These are phyloP conservation scores for Tylopilus subfusipes DNA, from an alignment of 768 basidiomycete genomes.

Conservation along the genomic window DNA sequence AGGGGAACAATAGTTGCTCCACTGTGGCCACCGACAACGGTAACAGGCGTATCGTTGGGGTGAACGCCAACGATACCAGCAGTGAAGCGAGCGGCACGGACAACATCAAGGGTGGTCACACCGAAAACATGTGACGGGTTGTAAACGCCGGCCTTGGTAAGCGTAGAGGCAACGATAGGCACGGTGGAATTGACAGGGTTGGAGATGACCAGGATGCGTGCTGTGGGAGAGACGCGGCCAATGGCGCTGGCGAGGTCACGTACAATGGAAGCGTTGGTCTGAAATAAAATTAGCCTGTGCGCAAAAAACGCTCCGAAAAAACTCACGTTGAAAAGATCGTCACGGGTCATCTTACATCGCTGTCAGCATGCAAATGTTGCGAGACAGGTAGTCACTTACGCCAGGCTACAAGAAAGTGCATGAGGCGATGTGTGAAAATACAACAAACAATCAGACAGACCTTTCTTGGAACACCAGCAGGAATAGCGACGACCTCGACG, in stretches of 20 bases:
- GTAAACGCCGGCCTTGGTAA: slow-evolving; percentile 90
- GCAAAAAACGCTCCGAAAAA: neutral
- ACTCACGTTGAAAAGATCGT: slow-evolving; percentile 91
- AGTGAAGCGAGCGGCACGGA: slow-evolving; percentile 91
- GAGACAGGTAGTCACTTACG: slow-evolving; percentile 47
- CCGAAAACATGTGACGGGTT: slow-evolving; percentile 89
- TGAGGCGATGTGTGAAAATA: slow-evolving; percentile 18
- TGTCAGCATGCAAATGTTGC: slow-evolving; percentile 24
- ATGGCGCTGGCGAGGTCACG: slow-evolving; percentile 90
- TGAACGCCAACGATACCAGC: slow-evolving; percentile 60
- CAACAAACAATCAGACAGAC: slow-evolving; percentile 38
- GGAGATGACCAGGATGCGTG: slow-evolving; percentile 95
- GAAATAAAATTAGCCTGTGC: neutral
- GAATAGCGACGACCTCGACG: slow-evolving; percentile 91
- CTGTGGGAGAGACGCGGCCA: slow-evolving; percentile 81
- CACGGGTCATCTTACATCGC: slow-evolving; percentile 80
- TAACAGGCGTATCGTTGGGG: slow-evolving; percentile 66
- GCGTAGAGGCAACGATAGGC: slow-evolving; percentile 90
- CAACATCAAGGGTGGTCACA: slow-evolving; percentile 97
- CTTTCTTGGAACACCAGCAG: slow-evolving; percentile 99
- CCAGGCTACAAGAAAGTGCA: slow-evolving; percentile 57
- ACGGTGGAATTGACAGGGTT: slow-evolving; percentile 99
- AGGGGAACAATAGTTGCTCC: slow-evolving; percentile 98
- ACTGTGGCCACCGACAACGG: slow-evolving; percentile 94
- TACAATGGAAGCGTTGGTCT: slow-evolving; percentile 98